Evolutionary conservation across 2,329 filamentous ascomycete genomes (phyloP), one percentile per base, ranked within the genome.

Genomic region (Incumbomyces lentus): DNA sequence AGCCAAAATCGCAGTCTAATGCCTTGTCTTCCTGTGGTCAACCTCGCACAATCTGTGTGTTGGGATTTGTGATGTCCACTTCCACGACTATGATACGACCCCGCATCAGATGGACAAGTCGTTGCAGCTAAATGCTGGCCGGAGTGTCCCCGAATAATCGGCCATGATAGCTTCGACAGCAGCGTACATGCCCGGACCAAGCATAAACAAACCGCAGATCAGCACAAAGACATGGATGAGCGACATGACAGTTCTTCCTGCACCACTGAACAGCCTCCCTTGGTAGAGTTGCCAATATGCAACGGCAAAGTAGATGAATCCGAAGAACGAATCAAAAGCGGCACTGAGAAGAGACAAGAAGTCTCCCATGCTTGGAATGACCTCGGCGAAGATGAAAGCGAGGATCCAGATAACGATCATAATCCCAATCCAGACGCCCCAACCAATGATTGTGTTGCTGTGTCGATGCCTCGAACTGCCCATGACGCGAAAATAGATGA

Each of bases 151-250:
- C 2, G 66, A 60, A 47, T 74, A 75, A 59, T 74, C 72, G 3
- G 62, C 64, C 46, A 73, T 73, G 44, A 74, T 74, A 10, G 72
- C 71, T 59, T 74, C 61, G 3, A 73, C 67, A 12, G 72, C 72
- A 29, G 71, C 70, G 56, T 74, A 74, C n/a, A 74, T 52, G 0
- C 72, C 72, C 0, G 71, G 72, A 3, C 72, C 72, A 13, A 74
- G 59, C 49, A 74, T 51, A 54, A 75, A 74, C 51, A 75, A 53
- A 0, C 72, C 72, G 34, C 60, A 59, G 3, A 60, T 10, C 65
- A 74, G 62, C 11, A 74, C 60, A 46, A 74, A 62, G 1, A 66
- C 50, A 56, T 74, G 70, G 6, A 71, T 56, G 11, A 70, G 50
- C 2, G 68, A 70, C 66, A 70, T 66, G 5, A 67, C 50, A 6